These are phyloP conservation scores for Lycium ferocissimum DNA, from an alignment of 257 asterid species.

Conservation along the genomic window DNA sequence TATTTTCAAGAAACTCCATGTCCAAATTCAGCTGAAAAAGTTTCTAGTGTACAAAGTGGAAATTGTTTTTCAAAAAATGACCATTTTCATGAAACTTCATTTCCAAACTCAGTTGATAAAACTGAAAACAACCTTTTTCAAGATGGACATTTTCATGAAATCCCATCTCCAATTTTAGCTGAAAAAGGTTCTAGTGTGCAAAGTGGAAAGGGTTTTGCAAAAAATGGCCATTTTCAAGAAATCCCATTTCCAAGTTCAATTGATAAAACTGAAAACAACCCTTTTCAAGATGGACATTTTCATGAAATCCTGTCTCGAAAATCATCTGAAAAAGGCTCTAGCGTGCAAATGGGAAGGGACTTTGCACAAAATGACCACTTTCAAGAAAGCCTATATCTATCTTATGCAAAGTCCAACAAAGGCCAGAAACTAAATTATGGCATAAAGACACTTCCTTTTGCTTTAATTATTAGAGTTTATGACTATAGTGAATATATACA, in stretches of 20 bases:
- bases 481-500: constrained; percentile 47
- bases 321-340: not conserved
- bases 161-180: not conserved
- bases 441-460: constrained; percentile 53
- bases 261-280: not conserved
- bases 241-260: not conserved
- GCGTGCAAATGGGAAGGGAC: not conserved
- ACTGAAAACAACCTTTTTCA: not conserved
- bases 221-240: constrained; percentile 2
- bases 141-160: not conserved
- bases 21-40: not conserved
- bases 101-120: not conserved
- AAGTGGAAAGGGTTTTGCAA: not conserved
- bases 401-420: not conserved
- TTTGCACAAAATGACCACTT: not conserved
- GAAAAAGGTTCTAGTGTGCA: not conserved
- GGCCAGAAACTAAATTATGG: constrained; percentile 43
- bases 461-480: constrained; percentile 46
- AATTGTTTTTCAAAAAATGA: not conserved
- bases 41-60: not conserved
- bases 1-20: constrained; percentile 20
- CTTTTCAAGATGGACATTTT: not conserved
- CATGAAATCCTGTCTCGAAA: not conserved
- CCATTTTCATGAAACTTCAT: not conserved
- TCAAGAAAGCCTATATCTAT: not conserved